Base-by-base conservation (phyloP, 2,329 filamentous ascomycete species). In the Penicillium sp. region DNA sequence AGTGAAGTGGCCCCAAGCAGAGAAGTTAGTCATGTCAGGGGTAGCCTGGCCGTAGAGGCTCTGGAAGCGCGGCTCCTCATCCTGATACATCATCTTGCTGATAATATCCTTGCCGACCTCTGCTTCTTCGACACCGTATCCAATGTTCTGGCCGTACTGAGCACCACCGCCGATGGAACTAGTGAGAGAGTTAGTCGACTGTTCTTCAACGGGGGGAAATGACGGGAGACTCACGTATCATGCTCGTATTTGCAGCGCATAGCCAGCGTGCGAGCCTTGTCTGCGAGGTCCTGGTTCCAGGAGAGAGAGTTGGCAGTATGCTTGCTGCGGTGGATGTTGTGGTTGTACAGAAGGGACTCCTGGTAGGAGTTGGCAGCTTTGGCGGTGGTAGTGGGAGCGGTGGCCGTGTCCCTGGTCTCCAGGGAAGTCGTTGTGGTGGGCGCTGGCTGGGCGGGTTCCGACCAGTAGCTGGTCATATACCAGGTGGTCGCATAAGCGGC, bases 131-230 rank as follows among this genome's bases (percentile, higher is more conserved):
- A 81, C 77, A 58, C 84, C 77, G 53, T 85, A 84, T 64, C 88
- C 92, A 51, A 97, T 85, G 80, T 97, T 99, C 76, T 99, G 93
- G 56, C 93, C 93, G 65, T 93, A 95, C 37, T 79, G 77, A 47
- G 22, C 22, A 25, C 82, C 82, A 42, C 75, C 77, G 54, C 80
- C 74, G 22, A 74, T 68, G 61, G 79, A 83, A 60, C 65, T 70
- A 49, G n/a, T n/a, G 19, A 33, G 9, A 27, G 13, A 25, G 42
- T 56, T 38, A 41, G 54, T 40, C 13, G n/a, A 25, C 42, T 35
- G 31, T n/a, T 77, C 54, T 2, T n/a, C 77, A 71, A 33, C 34
- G 19, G n/a, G 2, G 2, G 3, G 19, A 25, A 11, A 37, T 18
- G 8, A 4, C 39, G 14, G 36, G 16, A n/a, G n/a, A 76, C 83